Evolutionary conservation across 202 grass and related monocot genomes (phyloP).

Genomic region (Tripidium arundinaceum): DNA sequence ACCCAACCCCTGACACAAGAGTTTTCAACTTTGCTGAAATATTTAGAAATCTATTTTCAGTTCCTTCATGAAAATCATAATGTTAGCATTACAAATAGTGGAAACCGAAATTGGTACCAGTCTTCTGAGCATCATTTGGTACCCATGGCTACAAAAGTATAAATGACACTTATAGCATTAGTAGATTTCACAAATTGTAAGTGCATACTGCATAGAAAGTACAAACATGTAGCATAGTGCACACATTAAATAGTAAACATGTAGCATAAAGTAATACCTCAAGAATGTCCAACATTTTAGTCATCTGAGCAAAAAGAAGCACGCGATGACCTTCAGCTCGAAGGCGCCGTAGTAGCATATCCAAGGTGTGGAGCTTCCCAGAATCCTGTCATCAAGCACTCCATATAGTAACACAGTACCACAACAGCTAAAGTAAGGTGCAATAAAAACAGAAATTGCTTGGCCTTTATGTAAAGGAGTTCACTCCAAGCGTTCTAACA

Average conservation of each 20-base stretch:
- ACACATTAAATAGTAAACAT: not conserved
- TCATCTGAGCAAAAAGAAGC: conserved; percentile 98
- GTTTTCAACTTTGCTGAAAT: not conserved
- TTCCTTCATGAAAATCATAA: not conserved
- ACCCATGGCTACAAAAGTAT: not conserved
- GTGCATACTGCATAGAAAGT: not conserved
- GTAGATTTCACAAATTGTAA: not conserved
- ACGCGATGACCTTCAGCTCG: conserved; percentile 93
- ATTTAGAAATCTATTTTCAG: conserved; percentile 12
- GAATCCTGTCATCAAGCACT: conserved; percentile 71
- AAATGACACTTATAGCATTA: not conserved
- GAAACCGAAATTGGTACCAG: not conserved
- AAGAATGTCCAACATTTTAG: conserved; percentile 99
- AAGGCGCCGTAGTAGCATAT: conserved; percentile 80
- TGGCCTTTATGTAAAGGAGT: not conserved
- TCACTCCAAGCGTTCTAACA: not conserved
- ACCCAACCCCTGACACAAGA: not conserved
- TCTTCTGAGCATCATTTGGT: not conserved
- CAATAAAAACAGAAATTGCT: not conserved
- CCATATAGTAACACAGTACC: conserved; percentile 2
- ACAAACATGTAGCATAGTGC: not conserved
- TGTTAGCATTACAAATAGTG: not conserved
- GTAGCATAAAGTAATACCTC: conserved; percentile 53
- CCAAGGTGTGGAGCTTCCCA: conserved; percentile 92
- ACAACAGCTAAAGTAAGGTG: not conserved